phyloP scores from a whole-genome alignment of 2,329 filamentous ascomycete species.

The Lasiodiplodia hormozganensis region DNA sequence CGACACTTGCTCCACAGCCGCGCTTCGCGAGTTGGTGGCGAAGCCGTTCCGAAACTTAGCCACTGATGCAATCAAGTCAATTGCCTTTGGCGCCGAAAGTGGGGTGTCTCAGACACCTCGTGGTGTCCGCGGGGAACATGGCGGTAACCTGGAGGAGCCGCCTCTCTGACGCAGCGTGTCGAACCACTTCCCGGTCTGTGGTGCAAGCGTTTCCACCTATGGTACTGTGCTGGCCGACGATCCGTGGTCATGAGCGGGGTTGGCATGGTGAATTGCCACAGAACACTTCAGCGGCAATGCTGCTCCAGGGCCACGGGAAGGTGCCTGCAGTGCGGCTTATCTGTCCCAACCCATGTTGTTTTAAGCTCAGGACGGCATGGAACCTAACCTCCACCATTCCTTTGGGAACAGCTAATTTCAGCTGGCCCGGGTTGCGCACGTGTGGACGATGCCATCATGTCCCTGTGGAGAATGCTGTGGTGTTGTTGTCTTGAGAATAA shows the following conservation, averaged over 20 bases:
- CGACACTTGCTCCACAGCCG: slow-evolving; percentile 18
- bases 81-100: neutral
- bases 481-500: neutral
- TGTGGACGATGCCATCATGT: slow-evolving; percentile 2
- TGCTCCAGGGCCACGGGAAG: slow-evolving; percentile 6
- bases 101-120: slow-evolving; percentile 14
- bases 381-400: slow-evolving; percentile 1
- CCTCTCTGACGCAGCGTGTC: slow-evolving; percentile 12
- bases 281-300: neutral
- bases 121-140: slow-evolving; percentile 12
- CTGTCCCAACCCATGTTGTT: neutral
- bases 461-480: neutral
- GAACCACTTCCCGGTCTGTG: slow-evolving; percentile 21
- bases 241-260: slow-evolving; percentile 7
- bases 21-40: slow-evolving; percentile 8
- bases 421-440: slow-evolving; percentile 4
- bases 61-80: slow-evolving; percentile 1
- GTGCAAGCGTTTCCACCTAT: slow-evolving; percentile 18
- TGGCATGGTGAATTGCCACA: slow-evolving; percentile 4
- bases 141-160: neutral
- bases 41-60: slow-evolving; percentile 14
- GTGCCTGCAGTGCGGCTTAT: slow-evolving; percentile 8
- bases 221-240: slow-evolving; percentile 18
- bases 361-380: neutral
- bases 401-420: slow-evolving; percentile 8